Percentiles rank a stretch among this genome's conserved stretches.
phyloP scores from a whole-genome alignment of 2,329 filamentous ascomycete species.

The Monilinia aucupariae region DNA sequence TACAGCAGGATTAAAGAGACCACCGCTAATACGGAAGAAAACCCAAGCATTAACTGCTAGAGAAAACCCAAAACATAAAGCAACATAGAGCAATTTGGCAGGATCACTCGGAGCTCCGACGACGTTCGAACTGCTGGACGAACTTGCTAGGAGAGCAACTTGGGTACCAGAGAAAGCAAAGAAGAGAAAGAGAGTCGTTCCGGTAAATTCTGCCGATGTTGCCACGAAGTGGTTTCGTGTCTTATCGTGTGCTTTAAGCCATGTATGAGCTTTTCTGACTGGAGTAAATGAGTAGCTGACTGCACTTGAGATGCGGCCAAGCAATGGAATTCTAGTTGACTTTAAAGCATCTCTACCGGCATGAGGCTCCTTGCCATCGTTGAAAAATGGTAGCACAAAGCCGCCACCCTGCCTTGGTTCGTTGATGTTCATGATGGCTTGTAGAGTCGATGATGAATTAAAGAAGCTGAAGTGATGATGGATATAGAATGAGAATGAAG shows the following conservation, averaged over 20 bases:
- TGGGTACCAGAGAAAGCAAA: slow-evolving; percentile 29
- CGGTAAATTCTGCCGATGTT: slow-evolving; percentile 27
- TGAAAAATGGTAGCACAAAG: slow-evolving; percentile 26
- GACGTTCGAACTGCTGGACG: slow-evolving; percentile 30
- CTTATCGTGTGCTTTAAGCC: slow-evolving; percentile 19
- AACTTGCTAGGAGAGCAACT: slow-evolving; percentile 27
- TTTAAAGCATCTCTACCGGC: slow-evolving; percentile 21
- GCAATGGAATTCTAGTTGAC: slow-evolving; percentile 22
- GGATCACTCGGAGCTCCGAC: slow-evolving; percentile 41
- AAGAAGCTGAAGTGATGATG: background rate
- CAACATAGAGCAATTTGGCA: slow-evolving; percentile 36
- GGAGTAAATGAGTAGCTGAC: slow-evolving; percentile 13
- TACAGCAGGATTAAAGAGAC: slow-evolving; percentile 46
- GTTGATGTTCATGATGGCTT: slow-evolving; percentile 28
- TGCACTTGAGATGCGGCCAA: slow-evolving; percentile 22
- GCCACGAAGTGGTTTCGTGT: slow-evolving; percentile 15
- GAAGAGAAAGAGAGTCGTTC: slow-evolving; percentile 30
- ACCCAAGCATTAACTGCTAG: slow-evolving; percentile 51
- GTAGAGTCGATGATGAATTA: slow-evolving; percentile 16
- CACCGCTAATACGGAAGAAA: slow-evolving; percentile 48
- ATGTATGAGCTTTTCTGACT: background rate
- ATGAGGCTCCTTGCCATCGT: slow-evolving; percentile 16
- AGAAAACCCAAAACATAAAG: slow-evolving; percentile 29
- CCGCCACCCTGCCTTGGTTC: slow-evolving; percentile 21
- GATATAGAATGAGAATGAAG: background rate